Base-by-base conservation (phyloP, 2,329 filamentous ascomycete genomes). In the Didymella pinodella region DNA sequence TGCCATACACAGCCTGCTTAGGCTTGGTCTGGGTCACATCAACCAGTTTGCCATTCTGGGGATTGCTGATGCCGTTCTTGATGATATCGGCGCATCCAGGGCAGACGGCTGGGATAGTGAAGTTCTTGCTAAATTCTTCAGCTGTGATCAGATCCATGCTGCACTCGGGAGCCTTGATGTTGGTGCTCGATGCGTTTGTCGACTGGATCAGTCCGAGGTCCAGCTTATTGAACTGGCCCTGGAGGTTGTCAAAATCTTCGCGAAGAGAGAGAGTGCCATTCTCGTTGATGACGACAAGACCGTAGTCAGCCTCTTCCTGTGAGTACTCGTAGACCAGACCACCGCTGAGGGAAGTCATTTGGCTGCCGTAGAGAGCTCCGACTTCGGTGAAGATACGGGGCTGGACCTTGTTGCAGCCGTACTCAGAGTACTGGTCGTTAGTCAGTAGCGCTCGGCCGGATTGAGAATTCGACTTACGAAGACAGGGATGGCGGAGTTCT, bases 311-410 rank as follows among this genome's bases (percentile, higher is more conserved):
- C 41, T 80, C 77, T 74, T 93, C 91, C 77, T 93, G 84, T 0
- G 87, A 88, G 77, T 86, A 94, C 78, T 95, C 90, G 81, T 94
- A 95, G 45, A 94, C 90, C 45, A 95, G 83, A 64, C 90, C 91
- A 63, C 91, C 91, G 54, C 87, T 89, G 71, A 94, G 87, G 56
- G 86, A 81, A 18, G 81, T 88, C 89, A 94, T 93, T 64, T 91
- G 69, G 38, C 82, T 70, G 56, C 90, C 84, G 77, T 94, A 94
- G 65, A 95, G 87, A 62, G 88, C 82, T 54, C 81, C 82, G 12
- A 92, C 88, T 78, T 95, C 91, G 65, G 90, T 89, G 80, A 93
- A 95, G 68, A 87, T 78, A 66, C 91, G 89, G 14, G 87, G 86
- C 36, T 83, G 81, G 25, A 74, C 65, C 49, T 72, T 65, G 80